Evolutionary conservation across 2,329 filamentous ascomycete species (phyloP), one percentile per base, ranked within the genome.

Genomic region (Fusarium duplospermum): DNA sequence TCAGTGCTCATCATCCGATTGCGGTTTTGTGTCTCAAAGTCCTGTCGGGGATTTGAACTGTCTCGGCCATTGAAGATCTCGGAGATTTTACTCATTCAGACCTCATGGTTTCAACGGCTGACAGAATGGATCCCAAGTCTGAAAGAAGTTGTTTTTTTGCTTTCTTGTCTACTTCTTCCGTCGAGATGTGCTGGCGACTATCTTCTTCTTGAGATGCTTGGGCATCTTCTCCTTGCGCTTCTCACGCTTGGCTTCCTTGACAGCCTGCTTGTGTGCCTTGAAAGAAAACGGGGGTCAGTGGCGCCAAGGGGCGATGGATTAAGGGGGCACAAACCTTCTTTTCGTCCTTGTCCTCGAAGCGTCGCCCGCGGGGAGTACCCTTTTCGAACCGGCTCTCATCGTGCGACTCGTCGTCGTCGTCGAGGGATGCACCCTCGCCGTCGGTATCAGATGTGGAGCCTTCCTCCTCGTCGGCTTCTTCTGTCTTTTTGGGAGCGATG

Each of bases 191-290:
- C 86, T 86, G 65, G 88, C 89, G 29, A 97, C 90, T 67, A 97
- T 84, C 81, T 93, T 94, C 87, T 98, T 98, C 89, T 99, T 99
- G 36, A 98, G 75, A 81, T 97, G 91, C 85, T 99, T 99, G 0
- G 96, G 96, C 84, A 99, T 97, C 87, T 99, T 99, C 5, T 94
- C 93, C 83, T 96, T 94, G 69, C 96, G 88, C 86, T 97, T 95
- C 83, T 98, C 95, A 38, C 94, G 91, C 86, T 98, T 98, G 79
- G 95, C 96, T 79, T 98, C 96, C 85, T 98, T 99, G 76, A 98
- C 93, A 2, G 93, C 92, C 81, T 91, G 90, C 83, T 99, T 99
- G 82, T 98, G 96, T 74, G 82, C 81, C 86, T 50, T 33, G 16
- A 40, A 16, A 24, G 45, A 6, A 57, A 54, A 54, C 50, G 50